These are phyloP conservation scores for Leersia perrieri DNA, from an alignment of 176 grass and related monocot species.

Conservation along the genomic window DNA sequence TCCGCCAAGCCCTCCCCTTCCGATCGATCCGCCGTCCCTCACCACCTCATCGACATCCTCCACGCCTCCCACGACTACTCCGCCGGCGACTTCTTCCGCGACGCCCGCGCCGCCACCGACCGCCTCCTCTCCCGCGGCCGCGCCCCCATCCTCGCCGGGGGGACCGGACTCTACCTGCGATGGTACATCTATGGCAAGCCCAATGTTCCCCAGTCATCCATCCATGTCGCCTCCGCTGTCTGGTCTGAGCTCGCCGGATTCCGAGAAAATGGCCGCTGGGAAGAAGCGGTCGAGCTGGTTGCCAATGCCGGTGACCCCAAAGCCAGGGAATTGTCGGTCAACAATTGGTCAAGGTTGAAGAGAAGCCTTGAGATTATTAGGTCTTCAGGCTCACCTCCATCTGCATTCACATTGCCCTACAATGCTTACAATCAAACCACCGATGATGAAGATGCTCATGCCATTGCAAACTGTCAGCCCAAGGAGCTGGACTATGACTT, in stretches of 20 bases:
- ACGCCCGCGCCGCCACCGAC: constrained; percentile 50
- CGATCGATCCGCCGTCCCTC: constrained; percentile 45
- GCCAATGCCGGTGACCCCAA: constrained; percentile 62
- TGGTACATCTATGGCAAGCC: constrained; percentile 96
- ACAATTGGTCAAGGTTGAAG: constrained; percentile 67
- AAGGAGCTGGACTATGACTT: constrained; percentile 63
- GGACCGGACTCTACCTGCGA: constrained; percentile 73
- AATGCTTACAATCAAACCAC: constrained; percentile 30
- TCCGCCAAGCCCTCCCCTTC: constrained; percentile 58
- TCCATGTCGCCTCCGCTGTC: constrained; percentile 32
- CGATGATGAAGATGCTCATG: not conserved
- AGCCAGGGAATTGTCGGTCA: constrained; percentile 46
- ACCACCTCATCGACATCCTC: constrained; percentile 65
- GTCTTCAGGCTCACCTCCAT: constrained; percentile 61
- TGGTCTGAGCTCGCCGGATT: constrained; percentile 53
- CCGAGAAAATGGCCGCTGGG: constrained; percentile 50
- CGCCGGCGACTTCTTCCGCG: constrained; percentile 59
- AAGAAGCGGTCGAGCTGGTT: constrained; percentile 65
- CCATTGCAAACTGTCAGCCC: not conserved
- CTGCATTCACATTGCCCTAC: constrained; percentile 59
- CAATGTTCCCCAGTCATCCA: constrained; percentile 51
- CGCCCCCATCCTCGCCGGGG: constrained; percentile 63
- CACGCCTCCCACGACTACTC: constrained; percentile 69
- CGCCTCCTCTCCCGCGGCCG: constrained; percentile 42
- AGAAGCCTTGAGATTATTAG: constrained; percentile 68